Percentiles rank a stretch among this genome's conserved stretches.
These are phyloP conservation scores for Macrophomina pseudophaseolina DNA, from an alignment of 2,329 filamentous ascomycete species.

Conservation along the genomic window DNA sequence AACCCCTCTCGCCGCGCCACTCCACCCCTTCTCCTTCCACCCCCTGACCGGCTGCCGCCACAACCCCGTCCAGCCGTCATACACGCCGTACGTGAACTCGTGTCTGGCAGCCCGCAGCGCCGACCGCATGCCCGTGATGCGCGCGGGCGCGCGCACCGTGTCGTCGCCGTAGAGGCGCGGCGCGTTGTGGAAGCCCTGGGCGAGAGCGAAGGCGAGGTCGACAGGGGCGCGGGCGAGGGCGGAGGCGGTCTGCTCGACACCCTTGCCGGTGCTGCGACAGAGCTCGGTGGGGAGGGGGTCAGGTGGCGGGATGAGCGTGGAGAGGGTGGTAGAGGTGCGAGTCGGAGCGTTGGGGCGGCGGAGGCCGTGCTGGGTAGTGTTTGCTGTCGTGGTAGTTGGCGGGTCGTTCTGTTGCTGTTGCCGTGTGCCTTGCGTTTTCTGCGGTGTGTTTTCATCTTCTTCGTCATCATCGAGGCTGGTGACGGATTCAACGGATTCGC, in stretches of 20 bases:
- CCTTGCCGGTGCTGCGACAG: slow-evolving; percentile 58
- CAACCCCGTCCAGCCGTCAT: slow-evolving; percentile 68
- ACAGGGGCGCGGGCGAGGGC: slow-evolving; percentile 64
- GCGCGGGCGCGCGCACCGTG: slow-evolving; percentile 67
- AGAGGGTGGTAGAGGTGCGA: slow-evolving; percentile 36
- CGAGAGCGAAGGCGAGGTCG: slow-evolving; percentile 64
- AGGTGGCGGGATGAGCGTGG: slow-evolving; percentile 32
- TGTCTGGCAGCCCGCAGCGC: slow-evolving; percentile 64
- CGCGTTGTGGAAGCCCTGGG: slow-evolving; percentile 73
- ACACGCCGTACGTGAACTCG: slow-evolving; percentile 68
- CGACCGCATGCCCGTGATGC: slow-evolving; percentile 69
- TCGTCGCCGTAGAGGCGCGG: slow-evolving; percentile 73
- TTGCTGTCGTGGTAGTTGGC: neutral
- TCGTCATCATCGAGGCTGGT: neutral
- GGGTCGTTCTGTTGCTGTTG: too few relatives aligned
- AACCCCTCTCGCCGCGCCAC: slow-evolving; percentile 59
- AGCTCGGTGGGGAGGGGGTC: slow-evolving; percentile 43
- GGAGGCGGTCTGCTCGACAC: slow-evolving; percentile 56
- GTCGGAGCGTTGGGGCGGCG: slow-evolving; percentile 27
- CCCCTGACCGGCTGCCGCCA: slow-evolving; percentile 64
- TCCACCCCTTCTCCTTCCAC: slow-evolving; percentile 59
- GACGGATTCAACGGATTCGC: neutral
- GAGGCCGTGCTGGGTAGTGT: neutral
- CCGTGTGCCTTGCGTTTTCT: too few relatives aligned
- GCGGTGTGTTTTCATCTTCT: neutral